phyloP scores from a whole-genome alignment of 768 basidiomycete genomes.

The Lentinula guzmanii region DNA sequence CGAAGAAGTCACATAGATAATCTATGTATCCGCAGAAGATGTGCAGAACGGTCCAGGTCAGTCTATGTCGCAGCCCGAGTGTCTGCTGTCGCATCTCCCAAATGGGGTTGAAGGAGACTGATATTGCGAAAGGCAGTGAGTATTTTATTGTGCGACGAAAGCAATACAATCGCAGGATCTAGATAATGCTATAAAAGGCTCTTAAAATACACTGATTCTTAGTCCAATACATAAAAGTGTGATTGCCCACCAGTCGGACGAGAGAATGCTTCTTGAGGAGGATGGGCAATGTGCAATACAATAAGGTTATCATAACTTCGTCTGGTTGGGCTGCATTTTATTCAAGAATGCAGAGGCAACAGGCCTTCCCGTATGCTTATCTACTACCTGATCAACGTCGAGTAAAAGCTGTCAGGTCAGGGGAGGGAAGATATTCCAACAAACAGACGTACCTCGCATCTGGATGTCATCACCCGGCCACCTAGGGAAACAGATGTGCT shows the following conservation, averaged over 20 bases:
- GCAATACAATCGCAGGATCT: neutral
- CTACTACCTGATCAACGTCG: slow-evolving; percentile 38
- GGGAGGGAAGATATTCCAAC: neutral
- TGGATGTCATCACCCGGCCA: slow-evolving; percentile 62
- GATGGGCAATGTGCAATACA: neutral
- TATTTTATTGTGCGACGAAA: neutral
- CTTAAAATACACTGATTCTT: neutral
- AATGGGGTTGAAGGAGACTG: neutral
- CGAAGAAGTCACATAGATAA: neutral
- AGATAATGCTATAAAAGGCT: neutral
- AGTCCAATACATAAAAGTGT: neutral
- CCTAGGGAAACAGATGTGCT: slow-evolving; percentile 65
- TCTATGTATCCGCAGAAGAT: neutral
- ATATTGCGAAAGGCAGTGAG: neutral
- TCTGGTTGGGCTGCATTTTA: slow-evolving; percentile 62
- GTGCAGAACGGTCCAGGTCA: neutral
- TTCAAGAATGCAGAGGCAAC: slow-evolving; percentile 64
- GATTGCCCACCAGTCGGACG: neutral
- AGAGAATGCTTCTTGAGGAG: neutral
- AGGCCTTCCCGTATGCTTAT: slow-evolving; percentile 50
- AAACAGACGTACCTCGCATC: slow-evolving; percentile 52
- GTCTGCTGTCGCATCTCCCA: neutral
- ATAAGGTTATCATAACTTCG: slow-evolving; percentile 35
- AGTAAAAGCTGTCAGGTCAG: neutral
- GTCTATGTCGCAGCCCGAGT: neutral